Conservation (phyloP, 768 basidiomycete genomes). For the Tricholoma matsutake region DNA sequence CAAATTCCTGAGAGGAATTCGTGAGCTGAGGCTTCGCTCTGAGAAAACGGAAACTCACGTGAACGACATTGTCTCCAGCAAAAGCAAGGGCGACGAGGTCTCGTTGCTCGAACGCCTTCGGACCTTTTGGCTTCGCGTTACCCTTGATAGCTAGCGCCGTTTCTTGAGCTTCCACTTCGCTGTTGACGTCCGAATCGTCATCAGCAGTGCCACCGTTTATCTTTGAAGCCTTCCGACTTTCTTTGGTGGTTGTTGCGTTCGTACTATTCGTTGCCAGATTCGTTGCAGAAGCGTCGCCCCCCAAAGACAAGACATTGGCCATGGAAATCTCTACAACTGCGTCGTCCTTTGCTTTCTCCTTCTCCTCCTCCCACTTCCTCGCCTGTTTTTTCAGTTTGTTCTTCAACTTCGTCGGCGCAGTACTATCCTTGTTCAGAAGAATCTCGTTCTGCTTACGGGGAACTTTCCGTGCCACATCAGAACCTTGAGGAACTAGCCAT, state of each 20-base stretch:
- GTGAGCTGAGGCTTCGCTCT: background rate
- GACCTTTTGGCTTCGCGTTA: conserved; percentile 43
- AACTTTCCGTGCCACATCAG: conserved; percentile 34
- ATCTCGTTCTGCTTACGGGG: conserved; percentile 74
- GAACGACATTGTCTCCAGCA: conserved; percentile 94
- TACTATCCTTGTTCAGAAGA: conserved; percentile 65
- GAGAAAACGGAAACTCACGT: conserved; percentile 44
- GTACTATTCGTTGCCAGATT: conserved; percentile 36
- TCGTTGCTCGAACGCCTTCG: conserved; percentile 80
- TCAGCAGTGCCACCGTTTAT: conserved; percentile 44
- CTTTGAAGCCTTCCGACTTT: conserved; percentile 37
- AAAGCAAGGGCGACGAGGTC: conserved; percentile 94
- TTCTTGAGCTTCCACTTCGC: conserved; percentile 74
- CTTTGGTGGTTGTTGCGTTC: conserved; percentile 35
- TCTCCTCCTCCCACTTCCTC: conserved; percentile 54
- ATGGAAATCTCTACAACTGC: conserved; percentile 75
- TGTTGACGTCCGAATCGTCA: conserved; percentile 54
- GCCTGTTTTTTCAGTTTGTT: conserved; percentile 69
- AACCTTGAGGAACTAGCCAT: conserved; percentile 58
- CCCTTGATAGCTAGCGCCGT: conserved; percentile 35
- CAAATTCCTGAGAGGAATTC: conserved; percentile 63
- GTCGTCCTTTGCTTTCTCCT: conserved; percentile 65
- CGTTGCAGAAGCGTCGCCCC: conserved; percentile 30
- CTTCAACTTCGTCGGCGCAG: conserved; percentile 59
- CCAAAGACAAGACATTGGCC: conserved; percentile 43